Evolutionary conservation across 2,329 filamentous ascomycete species (phyloP).

Genomic region (Aspergillus japonicus): DNA sequence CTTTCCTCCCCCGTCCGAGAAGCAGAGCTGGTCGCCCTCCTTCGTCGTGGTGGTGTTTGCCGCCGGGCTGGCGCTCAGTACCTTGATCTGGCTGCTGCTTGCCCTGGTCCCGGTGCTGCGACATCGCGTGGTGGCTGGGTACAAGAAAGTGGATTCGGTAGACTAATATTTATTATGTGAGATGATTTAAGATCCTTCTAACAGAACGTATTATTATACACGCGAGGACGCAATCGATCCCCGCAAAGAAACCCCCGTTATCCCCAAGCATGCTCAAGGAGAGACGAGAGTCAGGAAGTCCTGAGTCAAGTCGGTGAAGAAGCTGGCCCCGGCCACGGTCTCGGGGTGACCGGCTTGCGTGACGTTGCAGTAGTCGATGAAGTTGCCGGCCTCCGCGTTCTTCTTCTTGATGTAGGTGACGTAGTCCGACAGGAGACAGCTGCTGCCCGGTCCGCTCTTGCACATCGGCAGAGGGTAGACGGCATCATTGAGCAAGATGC

Average conservation of each 20-base stretch:
- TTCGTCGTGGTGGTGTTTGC: neutral
- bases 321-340: constrained; percentile 21
- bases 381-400: constrained; percentile 51
- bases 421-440: constrained; percentile 52
- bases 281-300: constrained; percentile 30
- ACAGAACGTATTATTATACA: too few species aligned
- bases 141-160: neutral
- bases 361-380: constrained; percentile 32
- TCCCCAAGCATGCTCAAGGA: constrained; percentile 16
- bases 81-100: neutral
- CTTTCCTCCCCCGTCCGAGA: neutral
- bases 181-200: too few species aligned
- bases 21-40: neutral
- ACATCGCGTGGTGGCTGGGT: neutral
- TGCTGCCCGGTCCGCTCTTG: constrained; percentile 55
- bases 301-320: constrained; percentile 30
- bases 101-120: neutral
- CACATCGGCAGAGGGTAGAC: constrained; percentile 61
- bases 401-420: constrained; percentile 47
- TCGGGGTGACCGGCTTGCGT: constrained; percentile 12
- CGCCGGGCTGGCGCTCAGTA: neutral
- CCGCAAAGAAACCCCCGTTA: too few species aligned
- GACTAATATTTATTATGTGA: too few species aligned
- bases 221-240: too few species aligned
- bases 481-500: constrained; percentile 62